Evolutionary conservation across 106 monocot genomes (phyloP), one percentile per base, ranked within the genome.

Genomic region (Amphibolis antarctica): DNA sequence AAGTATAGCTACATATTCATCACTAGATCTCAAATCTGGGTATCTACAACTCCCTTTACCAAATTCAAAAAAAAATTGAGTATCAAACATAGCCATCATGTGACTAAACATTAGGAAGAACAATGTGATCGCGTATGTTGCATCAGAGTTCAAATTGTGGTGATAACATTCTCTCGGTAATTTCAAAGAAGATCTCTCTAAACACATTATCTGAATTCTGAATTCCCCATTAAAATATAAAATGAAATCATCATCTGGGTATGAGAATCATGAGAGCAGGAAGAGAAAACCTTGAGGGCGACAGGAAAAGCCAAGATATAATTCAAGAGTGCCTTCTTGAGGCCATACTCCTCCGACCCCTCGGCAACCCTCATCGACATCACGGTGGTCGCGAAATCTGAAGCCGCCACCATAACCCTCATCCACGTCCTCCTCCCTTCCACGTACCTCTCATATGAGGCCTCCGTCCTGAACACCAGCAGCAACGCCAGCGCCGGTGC

Each of bases 391-490:
- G 86, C 90, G 12, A 87, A 69, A 62, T 91, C 96, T 1, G 44
- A 62, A 1, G 80, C 65, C 27, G 69, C 82, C 0, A 74, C 74
- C 12, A 98, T 48, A 10, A 98, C 84, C 65, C 67, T 64, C 78
- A 85, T 80, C 96, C 96, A 90, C 13, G 76, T 76, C 47, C 82
- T 81, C 71, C 82, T 78, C 46, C 96, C 96, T 74, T 98, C 96
- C 57, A 76, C 76, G 46, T 82, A 98, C 78, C 90, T 86, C 55
- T 80, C 65, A 64, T 96, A 96, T 1, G 96, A 90, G 12, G 90
- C 86, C 80, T 96, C 96, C 15, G 90, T 90, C 60, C 96, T 58
- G 62, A 96, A 96, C 23, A 98, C 96, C 17, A 98, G 84, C 62
- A 90, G 68, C 80, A 98, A 64, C 15, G 96, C 96, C 26, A 96